Evolutionary conservation across 2,329 filamentous ascomycete genomes (phyloP).

Genomic region (Xylariaceae sp.): DNA sequence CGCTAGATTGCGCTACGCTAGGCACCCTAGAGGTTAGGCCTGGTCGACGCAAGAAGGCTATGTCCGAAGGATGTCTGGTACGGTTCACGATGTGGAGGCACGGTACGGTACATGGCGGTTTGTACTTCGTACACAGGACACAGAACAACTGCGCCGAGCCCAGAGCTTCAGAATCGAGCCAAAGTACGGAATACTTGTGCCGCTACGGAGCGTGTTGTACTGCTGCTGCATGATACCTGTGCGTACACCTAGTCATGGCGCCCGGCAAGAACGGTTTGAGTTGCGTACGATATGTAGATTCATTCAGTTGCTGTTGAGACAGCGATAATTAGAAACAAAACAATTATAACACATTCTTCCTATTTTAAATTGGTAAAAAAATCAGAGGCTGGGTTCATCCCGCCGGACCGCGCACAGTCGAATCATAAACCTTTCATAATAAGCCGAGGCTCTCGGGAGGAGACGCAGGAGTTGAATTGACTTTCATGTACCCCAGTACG

Average conservation of each 20-base stretch:
- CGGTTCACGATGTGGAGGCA: background rate
- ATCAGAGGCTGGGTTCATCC: background rate
- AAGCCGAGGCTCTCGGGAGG: background rate
- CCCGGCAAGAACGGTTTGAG: background rate
- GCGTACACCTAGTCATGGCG: background rate
- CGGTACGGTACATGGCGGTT: no score
- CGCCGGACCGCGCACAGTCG: no score
- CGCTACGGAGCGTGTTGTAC: no score
- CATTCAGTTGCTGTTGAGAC: background rate
- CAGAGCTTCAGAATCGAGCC: no score
- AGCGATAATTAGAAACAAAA: background rate
- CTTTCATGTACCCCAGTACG: no score
- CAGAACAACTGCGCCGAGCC: no score
- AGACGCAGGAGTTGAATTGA: no score
- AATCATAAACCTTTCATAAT: background rate
- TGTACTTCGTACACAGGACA: no score
- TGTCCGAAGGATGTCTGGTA: background rate
- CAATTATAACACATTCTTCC: background rate
- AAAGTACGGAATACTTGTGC: no score
- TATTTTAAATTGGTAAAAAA: background rate
- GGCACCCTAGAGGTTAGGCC: background rate
- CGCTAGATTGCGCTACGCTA: background rate
- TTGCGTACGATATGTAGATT: background rate
- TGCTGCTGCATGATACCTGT: background rate
- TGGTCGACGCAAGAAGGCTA: background rate